These are phyloP conservation scores for Capronia coronata DNA, from an alignment of 2,329 filamentous ascomycete species.

Conservation along the genomic window DNA sequence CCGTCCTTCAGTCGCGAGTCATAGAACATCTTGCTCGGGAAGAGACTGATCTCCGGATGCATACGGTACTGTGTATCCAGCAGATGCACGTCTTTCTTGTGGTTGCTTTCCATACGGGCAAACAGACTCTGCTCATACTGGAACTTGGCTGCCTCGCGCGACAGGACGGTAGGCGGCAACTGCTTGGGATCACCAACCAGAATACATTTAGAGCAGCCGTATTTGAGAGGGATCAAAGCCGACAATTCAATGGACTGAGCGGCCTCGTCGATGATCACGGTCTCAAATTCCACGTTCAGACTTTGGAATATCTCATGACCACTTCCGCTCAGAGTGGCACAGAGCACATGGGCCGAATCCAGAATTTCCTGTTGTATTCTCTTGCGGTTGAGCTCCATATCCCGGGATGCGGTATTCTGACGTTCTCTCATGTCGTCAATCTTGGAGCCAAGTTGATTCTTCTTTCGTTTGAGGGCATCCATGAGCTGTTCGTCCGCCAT, in stretches of 20 bases:
- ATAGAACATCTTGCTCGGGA: constrained; percentile 89
- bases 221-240: constrained; percentile 92
- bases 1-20: constrained; percentile 82
- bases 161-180: constrained; percentile 89
- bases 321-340: constrained; percentile 87
- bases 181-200: constrained; percentile 97
- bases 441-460: constrained; percentile 66
- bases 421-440: constrained; percentile 86
- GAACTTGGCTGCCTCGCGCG: constrained; percentile 82
- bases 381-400: constrained; percentile 77
- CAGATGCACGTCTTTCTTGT: constrained; percentile 79
- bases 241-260: constrained; percentile 97
- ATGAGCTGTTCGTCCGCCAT: constrained; percentile 64
- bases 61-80: constrained; percentile 98
- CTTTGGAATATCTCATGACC: constrained; percentile 97
- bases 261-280: constrained; percentile 95
- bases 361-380: constrained; percentile 86
- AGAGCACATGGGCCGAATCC: constrained; percentile 84
- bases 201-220: constrained; percentile 93
- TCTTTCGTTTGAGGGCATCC: constrained; percentile 68
- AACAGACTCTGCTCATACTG: constrained; percentile 98
- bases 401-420: constrained; percentile 71
- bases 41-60: constrained; percentile 92
- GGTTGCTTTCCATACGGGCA: constrained; percentile 93
- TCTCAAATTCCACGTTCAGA: constrained; percentile 93